A percentile compares a stretch with the other conserved stretches of the same genome.
These are phyloP conservation scores for Podochytrium sp. DNA, from an alignment of 192 early-diverging fungal genomes.

Conservation along the genomic window DNA sequence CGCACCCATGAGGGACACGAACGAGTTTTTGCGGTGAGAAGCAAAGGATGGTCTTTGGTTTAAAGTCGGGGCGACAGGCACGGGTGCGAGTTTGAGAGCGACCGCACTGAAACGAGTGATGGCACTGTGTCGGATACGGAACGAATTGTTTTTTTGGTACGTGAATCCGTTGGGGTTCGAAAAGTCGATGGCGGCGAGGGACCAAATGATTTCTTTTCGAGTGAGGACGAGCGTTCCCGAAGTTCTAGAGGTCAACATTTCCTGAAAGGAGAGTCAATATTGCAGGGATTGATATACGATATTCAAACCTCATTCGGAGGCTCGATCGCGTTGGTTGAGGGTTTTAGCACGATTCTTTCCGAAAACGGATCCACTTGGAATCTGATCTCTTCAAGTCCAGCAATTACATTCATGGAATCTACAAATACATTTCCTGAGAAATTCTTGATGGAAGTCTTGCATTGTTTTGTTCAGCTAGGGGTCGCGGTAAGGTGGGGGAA, in stretches of 20 bases:
- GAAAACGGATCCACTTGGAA: conserved; percentile 30
- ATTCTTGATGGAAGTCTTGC: neutral
- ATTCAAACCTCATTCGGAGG: conserved; percentile 10
- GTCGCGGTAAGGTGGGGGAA: neutral
- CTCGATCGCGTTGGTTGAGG: neutral
- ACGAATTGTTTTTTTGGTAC: neutral
- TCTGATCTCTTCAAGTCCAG: conserved; percentile 30
- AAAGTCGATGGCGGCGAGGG: neutral
- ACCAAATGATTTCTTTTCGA: conserved; percentile 32
- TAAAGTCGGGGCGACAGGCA: too few species aligned
- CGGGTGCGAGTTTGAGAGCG: neutral
- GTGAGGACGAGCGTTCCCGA: conserved; percentile 29
- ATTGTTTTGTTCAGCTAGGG: too few species aligned
- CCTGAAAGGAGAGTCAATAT: neutral
- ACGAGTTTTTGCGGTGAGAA: neutral
- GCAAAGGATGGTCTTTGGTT: neutral
- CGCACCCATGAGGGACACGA: neutral
- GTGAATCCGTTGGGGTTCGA: neutral
- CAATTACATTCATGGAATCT: conserved; percentile 25
- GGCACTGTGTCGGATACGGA: conserved; percentile 1
- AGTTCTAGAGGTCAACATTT: conserved; percentile 16
- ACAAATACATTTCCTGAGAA: neutral
- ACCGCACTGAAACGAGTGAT: conserved; percentile 22
- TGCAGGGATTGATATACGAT: neutral
- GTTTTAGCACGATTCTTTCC: conserved; percentile 35